Conservation (phyloP, 1,139 yeast genomes). For the Pichia sp. region DNA sequence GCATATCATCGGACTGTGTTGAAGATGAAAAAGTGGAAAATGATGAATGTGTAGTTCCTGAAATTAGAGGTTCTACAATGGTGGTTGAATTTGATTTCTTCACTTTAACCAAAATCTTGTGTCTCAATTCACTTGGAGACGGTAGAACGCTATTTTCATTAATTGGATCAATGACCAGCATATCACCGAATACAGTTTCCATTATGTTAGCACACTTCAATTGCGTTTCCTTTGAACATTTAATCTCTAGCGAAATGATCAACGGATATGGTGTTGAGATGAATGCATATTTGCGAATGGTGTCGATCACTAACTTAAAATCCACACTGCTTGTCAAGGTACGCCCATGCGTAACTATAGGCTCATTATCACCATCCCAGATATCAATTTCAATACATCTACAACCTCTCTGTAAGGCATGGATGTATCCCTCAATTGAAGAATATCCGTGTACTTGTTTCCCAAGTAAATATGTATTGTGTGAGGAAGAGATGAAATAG, state of each 20-base stretch:
- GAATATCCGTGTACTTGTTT: slow-evolving; percentile 90
- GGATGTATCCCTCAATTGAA: slow-evolving; percentile 85
- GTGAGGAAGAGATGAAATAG: slow-evolving; percentile 87
- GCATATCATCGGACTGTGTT: slow-evolving; percentile 51
- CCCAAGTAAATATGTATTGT: slow-evolving; percentile 86
- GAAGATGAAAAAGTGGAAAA: too few relatives aligned
- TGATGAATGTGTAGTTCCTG: slow-evolving; percentile 17
- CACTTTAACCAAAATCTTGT: slow-evolving; percentile 68
- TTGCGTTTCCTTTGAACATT: slow-evolving; percentile 67
- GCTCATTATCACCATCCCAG: slow-evolving; percentile 77
- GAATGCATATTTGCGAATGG: slow-evolving; percentile 80
- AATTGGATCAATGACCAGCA: slow-evolving; percentile 41
- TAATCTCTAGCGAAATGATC: slow-evolving; percentile 80
- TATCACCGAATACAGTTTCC: slow-evolving; percentile 50
- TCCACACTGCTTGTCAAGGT: slow-evolving; percentile 72
- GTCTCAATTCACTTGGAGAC: slow-evolving; percentile 63
- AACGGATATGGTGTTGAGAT: slow-evolving; percentile 78
- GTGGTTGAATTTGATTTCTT: slow-evolving; percentile 33
- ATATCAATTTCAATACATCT: slow-evolving; percentile 89
- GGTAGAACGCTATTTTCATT: slow-evolving; percentile 39
- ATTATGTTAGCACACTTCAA: slow-evolving; percentile 44
- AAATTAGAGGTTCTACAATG: slow-evolving; percentile 4
- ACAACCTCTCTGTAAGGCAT: slow-evolving; percentile 86
- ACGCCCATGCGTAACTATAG: slow-evolving; percentile 86
- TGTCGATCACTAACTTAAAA: slow-evolving; percentile 59